Evolutionary conservation across 148 eudicot genomes (phyloP), one percentile per base, ranked within the genome.

Genomic region (Silene latifolia): DNA sequence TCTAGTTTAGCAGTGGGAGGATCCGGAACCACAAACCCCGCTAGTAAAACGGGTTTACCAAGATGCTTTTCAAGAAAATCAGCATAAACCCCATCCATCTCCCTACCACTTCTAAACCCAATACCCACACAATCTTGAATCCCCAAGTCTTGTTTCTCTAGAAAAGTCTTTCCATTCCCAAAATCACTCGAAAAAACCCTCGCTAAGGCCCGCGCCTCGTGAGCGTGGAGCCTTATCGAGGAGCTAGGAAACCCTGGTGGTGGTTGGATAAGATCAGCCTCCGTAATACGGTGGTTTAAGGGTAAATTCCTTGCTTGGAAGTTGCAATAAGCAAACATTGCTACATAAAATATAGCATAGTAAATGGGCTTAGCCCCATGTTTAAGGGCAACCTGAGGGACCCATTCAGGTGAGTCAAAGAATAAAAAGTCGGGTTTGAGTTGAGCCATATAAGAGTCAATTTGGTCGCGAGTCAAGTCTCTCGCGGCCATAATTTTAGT

Each of bases 21-120:
- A 7, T 63, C 67, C 0, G 86, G 86, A 35, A 84, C 17, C 17
- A 88, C 63, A 0, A 85, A 82, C 2, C 90, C 88, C 0, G 88
- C 83, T 5, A 81, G 13, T 8, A 73, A 27, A 35, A 72, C 48
- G 2, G 68, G 67, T 27, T 79, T 73, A 17, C 67, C 51, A 12
- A 7, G 48, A 10, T 57, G 14, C 59, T 60, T 60, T 14, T 25
- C 72, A 21, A 67, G 42, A 64, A 5, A 78, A 0, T 72, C 65
- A 21, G 51, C 27, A 58, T 29, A 67, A 6, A 32, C 19, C 18
- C 56, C 66, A n/a, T 47, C 77, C 79, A 78, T 63, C 15, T 74
- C 81, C 72, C 53, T 63, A 69, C 75, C 70, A 4, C 57, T 78
- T 23, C 57, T 56, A 8, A 24, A 39, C 7, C 44, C 48, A 0